A percentile compares a stretch with the other conserved stretches of the same genome.
Conservation (phyloP, 2,329 filamentous ascomycete species). For the Botrytis pseudocinerea region DNA sequence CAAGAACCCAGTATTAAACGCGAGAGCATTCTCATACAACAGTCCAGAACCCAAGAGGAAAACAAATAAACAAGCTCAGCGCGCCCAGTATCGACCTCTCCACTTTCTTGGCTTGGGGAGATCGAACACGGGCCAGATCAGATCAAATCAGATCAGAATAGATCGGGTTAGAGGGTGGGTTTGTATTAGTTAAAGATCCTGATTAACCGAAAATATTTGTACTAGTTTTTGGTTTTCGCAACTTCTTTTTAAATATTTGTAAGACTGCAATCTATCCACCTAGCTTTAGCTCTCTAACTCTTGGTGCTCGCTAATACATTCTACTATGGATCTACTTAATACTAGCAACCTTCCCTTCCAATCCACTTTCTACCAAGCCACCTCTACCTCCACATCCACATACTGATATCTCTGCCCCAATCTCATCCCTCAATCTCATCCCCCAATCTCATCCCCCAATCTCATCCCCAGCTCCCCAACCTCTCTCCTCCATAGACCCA, state of each 20-base stretch:
- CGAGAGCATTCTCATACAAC: not conserved
- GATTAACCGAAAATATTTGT: too few relatives aligned
- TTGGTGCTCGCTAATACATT: too few relatives aligned
- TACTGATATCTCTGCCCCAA: not conserved
- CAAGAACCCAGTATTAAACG: not conserved
- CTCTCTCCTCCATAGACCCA: too few relatives aligned
- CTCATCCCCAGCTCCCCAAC: too few relatives aligned
- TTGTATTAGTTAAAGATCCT: too few relatives aligned
- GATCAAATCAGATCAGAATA: too few relatives aligned
- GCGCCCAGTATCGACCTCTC: not conserved
- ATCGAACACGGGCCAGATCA: too few relatives aligned
- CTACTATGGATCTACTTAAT: not conserved
- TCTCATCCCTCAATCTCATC: too few relatives aligned
- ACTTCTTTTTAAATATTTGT: not conserved
- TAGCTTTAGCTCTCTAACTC: not conserved
- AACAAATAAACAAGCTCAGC: not conserved
- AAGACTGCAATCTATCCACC: not conserved
- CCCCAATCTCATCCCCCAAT: too few relatives aligned
- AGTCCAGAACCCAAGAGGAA: not conserved
- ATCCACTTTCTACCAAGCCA: not conserved
- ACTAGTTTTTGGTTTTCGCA: not conserved
- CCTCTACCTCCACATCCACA: not conserved
- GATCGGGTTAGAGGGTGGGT: too few relatives aligned
- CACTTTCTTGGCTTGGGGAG: too few relatives aligned
- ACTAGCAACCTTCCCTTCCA: rapidly evolving